A percentile compares a stretch with the other conserved stretches of the same genome.
phyloP scores from a whole-genome alignment of 1,139 yeast species.

The Kazachstania sp. region DNA sequence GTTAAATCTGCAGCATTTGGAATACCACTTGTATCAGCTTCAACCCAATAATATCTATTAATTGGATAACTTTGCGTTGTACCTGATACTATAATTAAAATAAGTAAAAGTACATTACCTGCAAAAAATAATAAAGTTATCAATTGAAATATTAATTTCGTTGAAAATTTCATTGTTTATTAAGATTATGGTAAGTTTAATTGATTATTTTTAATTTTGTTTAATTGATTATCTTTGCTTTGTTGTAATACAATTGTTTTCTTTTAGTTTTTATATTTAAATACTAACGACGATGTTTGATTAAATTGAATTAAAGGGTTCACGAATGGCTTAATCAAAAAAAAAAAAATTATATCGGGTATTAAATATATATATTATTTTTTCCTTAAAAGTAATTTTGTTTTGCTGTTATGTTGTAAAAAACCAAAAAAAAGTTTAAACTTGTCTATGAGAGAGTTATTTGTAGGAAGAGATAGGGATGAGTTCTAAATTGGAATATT shows the following conservation, averaged over 20 bases:
- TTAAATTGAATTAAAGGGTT: neutral
- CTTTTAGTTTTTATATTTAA: neutral
- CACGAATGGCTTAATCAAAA: neutral
- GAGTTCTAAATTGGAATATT: too few species aligned
- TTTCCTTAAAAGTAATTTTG: neutral
- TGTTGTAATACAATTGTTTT: neutral
- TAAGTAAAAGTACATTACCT: slow-evolving; percentile 45
- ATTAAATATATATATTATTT: neutral
- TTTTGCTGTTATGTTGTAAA: neutral
- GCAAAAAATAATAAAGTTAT: slow-evolving; percentile 26
- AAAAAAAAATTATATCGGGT: neutral
- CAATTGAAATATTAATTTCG: slow-evolving; percentile 1
- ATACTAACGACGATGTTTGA: neutral
- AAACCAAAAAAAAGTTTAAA: too few species aligned
- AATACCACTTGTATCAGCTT: slow-evolving; percentile 56
- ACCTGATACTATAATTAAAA: slow-evolving; percentile 61
- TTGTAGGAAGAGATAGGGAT: too few species aligned
- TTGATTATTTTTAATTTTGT: too few species aligned
- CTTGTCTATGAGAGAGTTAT: too few species aligned
- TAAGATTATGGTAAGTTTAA: too few species aligned
- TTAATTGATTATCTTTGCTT: slow-evolving; percentile 1
- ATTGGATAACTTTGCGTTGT: slow-evolving; percentile 53
- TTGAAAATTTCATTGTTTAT: neutral
- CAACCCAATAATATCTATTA: slow-evolving; percentile 59
- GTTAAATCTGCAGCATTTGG: slow-evolving; percentile 44